These are phyloP conservation scores for Daldinia caldariorum DNA, from an alignment of 495 filamentous ascomycete species.

Conservation along the genomic window DNA sequence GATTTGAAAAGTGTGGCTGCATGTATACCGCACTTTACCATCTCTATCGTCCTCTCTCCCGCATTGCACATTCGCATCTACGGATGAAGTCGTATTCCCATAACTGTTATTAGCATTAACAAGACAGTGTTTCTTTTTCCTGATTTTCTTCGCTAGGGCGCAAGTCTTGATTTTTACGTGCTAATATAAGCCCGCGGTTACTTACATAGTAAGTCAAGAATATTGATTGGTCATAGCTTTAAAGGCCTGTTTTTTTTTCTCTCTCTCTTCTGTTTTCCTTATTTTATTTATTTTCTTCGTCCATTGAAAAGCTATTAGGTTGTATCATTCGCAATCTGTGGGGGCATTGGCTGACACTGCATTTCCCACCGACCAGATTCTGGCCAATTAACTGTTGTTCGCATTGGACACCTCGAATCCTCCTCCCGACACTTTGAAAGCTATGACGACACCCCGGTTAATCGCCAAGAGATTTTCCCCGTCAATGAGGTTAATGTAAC, in stretches of 20 bases:
- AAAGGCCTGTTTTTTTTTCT: conserved; percentile 16
- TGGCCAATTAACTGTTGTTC: conserved; percentile 35
- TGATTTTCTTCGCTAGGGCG: conserved; percentile 12
- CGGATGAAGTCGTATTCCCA: conserved; percentile 7
- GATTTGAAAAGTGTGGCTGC: conserved; percentile 30
- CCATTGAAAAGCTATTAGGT: conserved; percentile 36
- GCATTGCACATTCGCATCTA: conserved; percentile 11
- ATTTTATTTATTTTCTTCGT: background rate
- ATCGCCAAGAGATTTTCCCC: conserved; percentile 43
- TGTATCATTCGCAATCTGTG: conserved; percentile 37
- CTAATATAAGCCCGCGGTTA: conserved; percentile 8
- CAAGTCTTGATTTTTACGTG: conserved; percentile 8
- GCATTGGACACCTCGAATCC: conserved; percentile 39
- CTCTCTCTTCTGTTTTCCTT: too few species aligned
- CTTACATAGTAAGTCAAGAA: conserved; percentile 21
- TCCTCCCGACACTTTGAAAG: conserved; percentile 31
- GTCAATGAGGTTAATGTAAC: conserved; percentile 30
- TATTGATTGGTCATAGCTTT: conserved; percentile 41
- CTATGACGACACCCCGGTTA: conserved; percentile 44
- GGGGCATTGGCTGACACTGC: conserved; percentile 23
- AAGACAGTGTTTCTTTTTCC: conserved; percentile 8
- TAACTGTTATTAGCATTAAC: conserved; percentile 10
- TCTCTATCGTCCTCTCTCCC: background rate
- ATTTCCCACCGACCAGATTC: conserved; percentile 32
- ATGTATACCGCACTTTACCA: conserved; percentile 15